These are phyloP conservation scores for Salvia miltiorrhiza DNA, from an alignment of 257 asterid genomes.

Conservation along the genomic window DNA sequence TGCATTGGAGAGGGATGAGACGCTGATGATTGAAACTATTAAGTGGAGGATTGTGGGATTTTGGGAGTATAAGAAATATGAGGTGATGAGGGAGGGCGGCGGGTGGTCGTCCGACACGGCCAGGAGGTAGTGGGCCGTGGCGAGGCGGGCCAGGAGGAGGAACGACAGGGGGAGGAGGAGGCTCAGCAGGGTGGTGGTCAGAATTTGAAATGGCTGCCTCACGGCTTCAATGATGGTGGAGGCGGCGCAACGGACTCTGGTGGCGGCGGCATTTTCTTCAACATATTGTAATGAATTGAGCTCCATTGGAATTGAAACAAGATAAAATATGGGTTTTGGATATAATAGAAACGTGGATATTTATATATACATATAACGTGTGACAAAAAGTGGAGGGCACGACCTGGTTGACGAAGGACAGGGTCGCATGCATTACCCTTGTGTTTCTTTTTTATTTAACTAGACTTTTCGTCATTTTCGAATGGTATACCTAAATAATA, in stretches of 20 bases:
- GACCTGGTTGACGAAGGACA: constrained; percentile 32
- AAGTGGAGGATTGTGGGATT: constrained; percentile 43
- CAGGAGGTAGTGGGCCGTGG: constrained; percentile 50
- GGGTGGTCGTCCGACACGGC: constrained; percentile 29
- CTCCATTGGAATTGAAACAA: constrained; percentile 24
- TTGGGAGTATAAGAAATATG: constrained; percentile 31
- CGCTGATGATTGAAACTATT: constrained; percentile 39
- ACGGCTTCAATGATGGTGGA: constrained; percentile 8
- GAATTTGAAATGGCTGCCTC: constrained; percentile 36
- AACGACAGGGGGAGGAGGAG: constrained; percentile 84
- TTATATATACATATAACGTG: neutral
- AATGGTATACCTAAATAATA: neutral
- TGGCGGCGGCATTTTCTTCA: neutral
- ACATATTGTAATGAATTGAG: constrained; percentile 5
- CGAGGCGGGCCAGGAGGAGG: constrained; percentile 65
- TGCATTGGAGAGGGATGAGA: constrained; percentile 43
- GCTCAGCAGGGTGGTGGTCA: constrained; percentile 55
- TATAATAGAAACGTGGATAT: neutral
- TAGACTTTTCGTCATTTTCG: neutral
- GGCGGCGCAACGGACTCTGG: neutral
- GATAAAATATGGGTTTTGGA: neutral
- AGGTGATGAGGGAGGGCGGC: constrained; percentile 7
- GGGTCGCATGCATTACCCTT: constrained; percentile 9
- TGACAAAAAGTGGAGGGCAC: constrained; percentile 36
- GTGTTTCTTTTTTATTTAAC: neutral